Percentiles rank a stretch among this genome's conserved stretches.
Evolutionary conservation across 345 rosid genomes (phyloP).

Genomic region (Lenwebbia sp.): DNA sequence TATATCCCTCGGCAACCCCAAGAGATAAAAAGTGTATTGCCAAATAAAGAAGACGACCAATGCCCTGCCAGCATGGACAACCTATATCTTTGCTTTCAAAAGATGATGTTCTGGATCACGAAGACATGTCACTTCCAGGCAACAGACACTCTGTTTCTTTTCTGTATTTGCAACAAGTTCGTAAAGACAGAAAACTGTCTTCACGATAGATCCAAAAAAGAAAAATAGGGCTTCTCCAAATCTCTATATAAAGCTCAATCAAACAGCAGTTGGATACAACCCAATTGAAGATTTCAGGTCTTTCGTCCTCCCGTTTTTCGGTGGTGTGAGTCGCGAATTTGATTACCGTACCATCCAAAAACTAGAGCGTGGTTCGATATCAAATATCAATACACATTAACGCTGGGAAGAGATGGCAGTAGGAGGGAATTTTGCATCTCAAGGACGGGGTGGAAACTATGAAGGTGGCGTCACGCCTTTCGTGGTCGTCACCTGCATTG

Average conservation of each 20-base stretch:
- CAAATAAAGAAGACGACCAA: too few relatives aligned
- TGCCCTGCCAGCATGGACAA: too few relatives aligned
- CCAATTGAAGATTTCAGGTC: not conserved
- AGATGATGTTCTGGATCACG: not conserved
- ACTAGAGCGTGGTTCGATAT: not conserved
- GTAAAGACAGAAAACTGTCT: not conserved
- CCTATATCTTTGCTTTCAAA: not conserved
- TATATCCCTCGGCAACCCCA: too few relatives aligned
- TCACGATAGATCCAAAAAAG: not conserved
- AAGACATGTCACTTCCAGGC: not conserved
- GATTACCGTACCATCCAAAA: not conserved
- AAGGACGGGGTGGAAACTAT: slow-evolving; percentile 18
- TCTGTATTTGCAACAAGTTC: not conserved
- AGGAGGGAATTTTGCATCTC: slow-evolving; percentile 31
- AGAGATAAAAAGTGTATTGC: too few relatives aligned
- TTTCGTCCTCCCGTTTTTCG: not conserved
- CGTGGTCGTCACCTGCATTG: slow-evolving; percentile 54
- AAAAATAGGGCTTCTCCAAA: not conserved
- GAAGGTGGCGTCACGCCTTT: slow-evolving; percentile 47
- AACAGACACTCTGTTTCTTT: not conserved
- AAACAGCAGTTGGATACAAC: not conserved
- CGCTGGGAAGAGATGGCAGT: slow-evolving; percentile 1
- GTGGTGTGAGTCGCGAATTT: not conserved
- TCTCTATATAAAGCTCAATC: not conserved
- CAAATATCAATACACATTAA: too few relatives aligned